Base-by-base conservation (phyloP, 441 rosid species). In the Adansonia gregorii region DNA sequence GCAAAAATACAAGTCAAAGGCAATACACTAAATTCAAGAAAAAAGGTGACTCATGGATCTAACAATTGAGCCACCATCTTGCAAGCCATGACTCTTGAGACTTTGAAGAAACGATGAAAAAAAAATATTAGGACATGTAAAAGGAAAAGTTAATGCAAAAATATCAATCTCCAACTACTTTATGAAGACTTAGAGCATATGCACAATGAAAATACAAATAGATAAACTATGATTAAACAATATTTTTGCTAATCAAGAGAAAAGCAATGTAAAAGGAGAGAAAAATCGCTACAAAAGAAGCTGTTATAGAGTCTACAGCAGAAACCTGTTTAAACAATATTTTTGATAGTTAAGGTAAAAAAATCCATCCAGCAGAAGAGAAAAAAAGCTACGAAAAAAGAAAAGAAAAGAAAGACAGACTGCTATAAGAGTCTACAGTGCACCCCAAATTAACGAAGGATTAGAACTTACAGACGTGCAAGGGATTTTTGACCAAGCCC, bases 401-500 rank as follows among this genome's bases (percentile, higher is more conserved):
- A 12, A 68, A 68, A 22, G 49, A 60, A 59, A 20, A 31, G 3
- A 11, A 63, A 11, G 67, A 63, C 15, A 6, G 19, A 20, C 39
- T 11, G 1, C 1, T 22, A 14, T 3, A 6, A 68, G 12, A 22
- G 73, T 48, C 56, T 6, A 20, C 56, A 48, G 56, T 20, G 56
- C 56, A 68, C 17, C 20, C 20, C 51, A 46, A 22, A 20, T 49
- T 68, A 22, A 68, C 3, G 8, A 48, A 68, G 19, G 22, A 22
- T 68, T 22, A 68, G 73, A 59, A 90, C 98, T 93, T 94, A 96
- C 99, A 96, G 81, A 67, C 80, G 85, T 69, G 76, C 83, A 69
- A 96, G 98, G 80, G 95, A 85, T 77, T 87, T 83, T 79, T 91
- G 94, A 80, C 98, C 98, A 20, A 96, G 87, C 70, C 92, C 97